Conservation (phyloP, 2,329 filamentous ascomycete genomes). For the Lomentospora prolificans region DNA sequence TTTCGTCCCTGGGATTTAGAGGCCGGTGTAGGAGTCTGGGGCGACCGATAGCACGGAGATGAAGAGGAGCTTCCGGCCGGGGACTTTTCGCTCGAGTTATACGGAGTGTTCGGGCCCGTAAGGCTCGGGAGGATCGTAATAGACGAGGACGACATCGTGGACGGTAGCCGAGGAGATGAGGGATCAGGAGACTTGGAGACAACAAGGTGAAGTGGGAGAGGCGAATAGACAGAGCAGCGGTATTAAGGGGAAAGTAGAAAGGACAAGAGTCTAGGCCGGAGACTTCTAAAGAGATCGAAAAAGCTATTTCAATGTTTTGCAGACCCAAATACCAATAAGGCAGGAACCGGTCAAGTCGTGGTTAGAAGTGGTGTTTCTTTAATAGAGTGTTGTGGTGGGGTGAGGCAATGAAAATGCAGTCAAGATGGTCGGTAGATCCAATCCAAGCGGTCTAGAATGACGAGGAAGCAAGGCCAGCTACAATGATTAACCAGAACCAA, state of each 20-base stretch:
- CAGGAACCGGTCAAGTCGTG: background rate
- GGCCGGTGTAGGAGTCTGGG: conserved; percentile 34
- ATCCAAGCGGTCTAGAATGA: too few species aligned
- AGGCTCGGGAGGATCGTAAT: too few species aligned
- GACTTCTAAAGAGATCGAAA: background rate
- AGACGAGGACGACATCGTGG: background rate
- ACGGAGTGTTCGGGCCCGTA: too few species aligned
- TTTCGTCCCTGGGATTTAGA: conserved; percentile 26
- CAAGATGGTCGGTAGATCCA: background rate
- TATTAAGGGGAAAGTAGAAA: background rate
- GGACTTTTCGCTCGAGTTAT: too few species aligned
- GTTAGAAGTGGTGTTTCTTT: background rate
- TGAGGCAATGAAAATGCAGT: background rate
- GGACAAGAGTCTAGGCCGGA: background rate
- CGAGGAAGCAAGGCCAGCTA: background rate
- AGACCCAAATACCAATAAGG: background rate
- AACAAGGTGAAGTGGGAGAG: background rate
- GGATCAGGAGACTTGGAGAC: conserved; percentile 12
- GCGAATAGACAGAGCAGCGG: background rate
- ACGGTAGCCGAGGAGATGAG: background rate
- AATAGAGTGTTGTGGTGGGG: background rate
- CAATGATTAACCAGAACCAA: conserved; percentile 2
- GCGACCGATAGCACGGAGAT: conserved; percentile 48
- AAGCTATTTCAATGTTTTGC: background rate
- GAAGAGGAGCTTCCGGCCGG: conserved; percentile 25